Base-by-base conservation (phyloP, 768 basidiomycete genomes). In the Lactifluus volemus region DNA sequence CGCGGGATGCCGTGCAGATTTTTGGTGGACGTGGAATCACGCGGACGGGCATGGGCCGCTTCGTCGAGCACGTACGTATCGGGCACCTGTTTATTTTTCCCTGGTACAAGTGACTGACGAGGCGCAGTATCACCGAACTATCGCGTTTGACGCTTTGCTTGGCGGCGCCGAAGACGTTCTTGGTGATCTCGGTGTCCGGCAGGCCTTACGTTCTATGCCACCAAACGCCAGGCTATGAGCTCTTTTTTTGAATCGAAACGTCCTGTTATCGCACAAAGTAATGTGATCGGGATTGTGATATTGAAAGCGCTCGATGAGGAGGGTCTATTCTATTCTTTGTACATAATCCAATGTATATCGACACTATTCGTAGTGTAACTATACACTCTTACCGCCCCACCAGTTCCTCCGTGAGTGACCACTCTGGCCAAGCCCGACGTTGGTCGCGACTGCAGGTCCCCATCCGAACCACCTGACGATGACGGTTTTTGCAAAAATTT, bases 21-120 rank as follows among this genome's bases (percentile, higher is more conserved):
- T 92, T 92, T 64, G 90, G 92, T 65, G 92, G 92, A 9, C 82
- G 92, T 58, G 92, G 88, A 51, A 82, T 94, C 61, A 92, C 92
- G 30, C 79, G 80, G 70, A 83, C 83, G 14, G 90, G 91, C 34
- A 90, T 92, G 88, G 90, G 90, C 42, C 77, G 76, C 57, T 80
- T 79, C 67, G 81, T 89, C 52, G 89, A 92, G 72, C 86, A 89
- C 67, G 83, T 84, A 63, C 63, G 80, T 79, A 11, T 3, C 30
- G 21, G 25, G 34, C 41, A 34, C 36, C 3, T 12, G 49, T 29
- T 30, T 38, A 21, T 14, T 42, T 25, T n/a, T 42, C 14, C n/a
- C 11, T 36, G 1, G 44, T 41, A 30, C 17, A 34, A 25, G n/a
- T 19, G 32, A 57, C 53, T 64, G 42, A 66, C 58, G 15, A 19